Evolutionary conservation across 805 yeast species (phyloP).

Genomic region (Teunomyces gatunensis): DNA sequence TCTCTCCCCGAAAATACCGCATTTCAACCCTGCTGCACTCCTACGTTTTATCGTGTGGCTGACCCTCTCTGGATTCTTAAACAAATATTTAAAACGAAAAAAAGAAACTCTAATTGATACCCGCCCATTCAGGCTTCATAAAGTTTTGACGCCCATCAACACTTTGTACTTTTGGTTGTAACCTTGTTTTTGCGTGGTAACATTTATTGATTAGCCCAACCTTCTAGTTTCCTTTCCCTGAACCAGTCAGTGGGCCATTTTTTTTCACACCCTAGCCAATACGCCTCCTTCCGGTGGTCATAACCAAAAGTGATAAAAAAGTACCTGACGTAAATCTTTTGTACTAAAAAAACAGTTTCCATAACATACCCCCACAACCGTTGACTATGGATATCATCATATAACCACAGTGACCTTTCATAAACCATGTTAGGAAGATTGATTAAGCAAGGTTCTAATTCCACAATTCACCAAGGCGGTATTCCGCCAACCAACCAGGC

Average conservation of each 20-base stretch:
- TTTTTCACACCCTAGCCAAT: neutral
- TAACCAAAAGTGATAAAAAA: neutral
- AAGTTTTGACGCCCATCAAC: neutral
- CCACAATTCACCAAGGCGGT: neutral
- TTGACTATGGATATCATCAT: neutral
- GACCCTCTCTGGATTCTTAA: neutral
- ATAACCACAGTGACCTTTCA: neutral
- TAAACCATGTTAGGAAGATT: slow-evolving; percentile 14
- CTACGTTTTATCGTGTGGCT: neutral
- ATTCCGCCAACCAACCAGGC: slow-evolving; percentile 3
- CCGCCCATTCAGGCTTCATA: neutral
- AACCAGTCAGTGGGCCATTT: neutral
- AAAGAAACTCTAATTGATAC: neutral
- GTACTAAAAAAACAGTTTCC: neutral
- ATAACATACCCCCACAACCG: neutral
- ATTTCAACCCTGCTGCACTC: neutral
- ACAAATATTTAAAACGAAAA: neutral
- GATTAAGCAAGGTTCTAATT: slow-evolving; percentile 10
- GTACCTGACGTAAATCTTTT: neutral
- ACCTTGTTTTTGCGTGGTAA: neutral
- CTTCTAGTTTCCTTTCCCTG: neutral
- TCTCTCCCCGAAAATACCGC: neutral
- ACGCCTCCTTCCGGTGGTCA: neutral
- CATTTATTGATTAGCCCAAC: too few species aligned
- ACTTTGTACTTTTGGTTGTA: too few species aligned